These are phyloP conservation scores for Haematococcus lacustris DNA, from an alignment of 139 green algal genomes.

Conservation along the genomic window DNA sequence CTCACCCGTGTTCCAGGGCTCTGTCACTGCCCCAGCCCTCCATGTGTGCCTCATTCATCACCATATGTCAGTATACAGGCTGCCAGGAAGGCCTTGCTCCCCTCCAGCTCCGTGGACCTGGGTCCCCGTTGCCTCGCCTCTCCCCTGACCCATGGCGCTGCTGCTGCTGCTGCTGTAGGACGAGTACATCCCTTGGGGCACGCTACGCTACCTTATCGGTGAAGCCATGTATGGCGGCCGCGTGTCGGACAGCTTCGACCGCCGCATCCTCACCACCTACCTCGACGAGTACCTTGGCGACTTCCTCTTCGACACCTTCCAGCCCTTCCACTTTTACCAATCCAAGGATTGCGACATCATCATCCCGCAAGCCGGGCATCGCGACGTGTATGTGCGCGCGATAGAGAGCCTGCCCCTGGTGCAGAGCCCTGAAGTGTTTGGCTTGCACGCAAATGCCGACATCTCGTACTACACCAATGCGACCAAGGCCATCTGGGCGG, in stretches of 20 bases:
- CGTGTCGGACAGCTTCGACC: slow-evolving; percentile 75
- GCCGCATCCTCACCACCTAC: slow-evolving; percentile 78
- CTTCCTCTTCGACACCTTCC: slow-evolving; percentile 85
- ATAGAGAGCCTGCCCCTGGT: slow-evolving; percentile 72
- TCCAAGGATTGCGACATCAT: slow-evolving; percentile 29
- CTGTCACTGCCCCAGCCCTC: no score
- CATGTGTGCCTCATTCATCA: no score
- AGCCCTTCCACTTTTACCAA: slow-evolving; percentile 66
- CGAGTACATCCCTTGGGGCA: slow-evolving; percentile 70
- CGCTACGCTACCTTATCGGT: slow-evolving; percentile 79
- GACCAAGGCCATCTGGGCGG: slow-evolving; percentile 69
- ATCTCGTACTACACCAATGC: slow-evolving; percentile 79
- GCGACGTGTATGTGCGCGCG: slow-evolving; percentile 44
- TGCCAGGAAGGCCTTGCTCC: no score
- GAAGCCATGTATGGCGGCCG: slow-evolving; percentile 72
- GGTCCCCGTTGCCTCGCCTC: no score
- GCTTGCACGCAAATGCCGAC: slow-evolving; percentile 79
- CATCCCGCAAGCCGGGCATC: slow-evolving; percentile 23
- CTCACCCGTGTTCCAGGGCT: no score
- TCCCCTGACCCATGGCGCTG: no score
- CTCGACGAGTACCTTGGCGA: slow-evolving; percentile 87
- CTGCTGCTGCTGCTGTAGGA: slow-evolving; percentile 5
- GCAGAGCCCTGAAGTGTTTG: slow-evolving; percentile 72
- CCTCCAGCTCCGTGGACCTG: no score
- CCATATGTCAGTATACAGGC: no score